phyloP scores from a whole-genome alignment of 306 rosid genomes.

The Urtica urens region DNA sequence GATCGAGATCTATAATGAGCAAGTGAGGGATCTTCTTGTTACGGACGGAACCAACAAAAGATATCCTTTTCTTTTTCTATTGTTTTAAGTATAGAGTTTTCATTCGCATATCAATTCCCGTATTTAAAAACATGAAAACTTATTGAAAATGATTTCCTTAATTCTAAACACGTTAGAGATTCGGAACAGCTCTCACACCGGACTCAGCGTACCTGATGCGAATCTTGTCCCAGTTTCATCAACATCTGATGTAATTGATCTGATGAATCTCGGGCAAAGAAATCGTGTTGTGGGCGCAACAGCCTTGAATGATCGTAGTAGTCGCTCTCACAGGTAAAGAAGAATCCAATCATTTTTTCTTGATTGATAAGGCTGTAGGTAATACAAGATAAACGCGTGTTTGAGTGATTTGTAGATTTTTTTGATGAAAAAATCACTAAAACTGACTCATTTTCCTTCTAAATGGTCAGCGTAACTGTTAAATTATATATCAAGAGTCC shows the following conservation, averaged over 20 bases:
- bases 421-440: slow-evolving; percentile 2
- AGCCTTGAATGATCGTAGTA: slow-evolving; percentile 89
- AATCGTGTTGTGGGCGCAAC: slow-evolving; percentile 95
- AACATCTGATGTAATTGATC: slow-evolving; percentile 72
- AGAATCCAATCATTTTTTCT: slow-evolving; percentile 2
- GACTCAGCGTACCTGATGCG: slow-evolving; percentile 90
- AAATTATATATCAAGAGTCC: too few species aligned
- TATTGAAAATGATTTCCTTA: slow-evolving; percentile 23
- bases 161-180: slow-evolving; percentile 64
- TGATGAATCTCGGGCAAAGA: slow-evolving; percentile 87
- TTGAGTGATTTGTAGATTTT: too few species aligned
- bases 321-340: slow-evolving; percentile 97
- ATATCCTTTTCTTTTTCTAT: slow-evolving; percentile 58
- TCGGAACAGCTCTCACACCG: slow-evolving; percentile 74
- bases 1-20: slow-evolving; percentile 97
- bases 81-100: not conserved
- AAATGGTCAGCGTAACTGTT: slow-evolving; percentile 5
- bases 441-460: not conserved
- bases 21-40: slow-evolving; percentile 90
- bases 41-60: slow-evolving; percentile 79
- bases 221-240: slow-evolving; percentile 64
- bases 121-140: not conserved
- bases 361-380: too few species aligned
- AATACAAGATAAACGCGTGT: too few species aligned
- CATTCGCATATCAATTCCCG: not conserved